These are phyloP conservation scores for Ordospora colligata DNA, from an alignment of 371 early-diverging fungal genomes.

Conservation along the genomic window DNA sequence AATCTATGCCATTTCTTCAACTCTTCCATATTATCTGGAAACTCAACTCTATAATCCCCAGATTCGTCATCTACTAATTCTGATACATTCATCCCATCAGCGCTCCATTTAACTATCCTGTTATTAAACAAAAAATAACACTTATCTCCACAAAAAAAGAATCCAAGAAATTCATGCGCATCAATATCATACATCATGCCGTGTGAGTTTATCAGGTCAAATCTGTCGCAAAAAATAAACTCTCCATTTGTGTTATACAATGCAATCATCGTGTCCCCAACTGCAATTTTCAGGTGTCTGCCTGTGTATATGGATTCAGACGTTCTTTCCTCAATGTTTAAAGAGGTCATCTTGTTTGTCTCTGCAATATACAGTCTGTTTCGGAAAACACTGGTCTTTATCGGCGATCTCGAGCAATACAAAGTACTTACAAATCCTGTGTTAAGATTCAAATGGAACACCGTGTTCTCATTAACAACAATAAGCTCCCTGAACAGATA, in stretches of 20 bases:
- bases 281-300: neutral
- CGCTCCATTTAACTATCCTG: neutral
- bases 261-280: neutral
- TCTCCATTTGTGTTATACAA: neutral
- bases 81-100: neutral
- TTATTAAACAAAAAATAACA: neutral
- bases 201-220: neutral
- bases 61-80: neutral
- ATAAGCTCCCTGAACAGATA: neutral
- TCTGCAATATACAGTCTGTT: neutral
- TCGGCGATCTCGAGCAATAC: neutral
- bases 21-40: neutral
- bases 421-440: neutral
- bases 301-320: neutral
- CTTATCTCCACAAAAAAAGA: neutral
- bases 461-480: neutral
- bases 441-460: neutral
- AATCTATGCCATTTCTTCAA: neutral
- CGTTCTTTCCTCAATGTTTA: neutral
- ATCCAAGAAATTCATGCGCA: neutral
- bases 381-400: neutral
- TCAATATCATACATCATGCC: neutral
- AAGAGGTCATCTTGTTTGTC: neutral
- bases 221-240: conserved; percentile 1
- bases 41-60: neutral